Percentiles rank a stretch among this genome's conserved stretches.
These are phyloP conservation scores for Colletotrichum phormii DNA, from an alignment of 2,329 filamentous ascomycete genomes.

Conservation along the genomic window DNA sequence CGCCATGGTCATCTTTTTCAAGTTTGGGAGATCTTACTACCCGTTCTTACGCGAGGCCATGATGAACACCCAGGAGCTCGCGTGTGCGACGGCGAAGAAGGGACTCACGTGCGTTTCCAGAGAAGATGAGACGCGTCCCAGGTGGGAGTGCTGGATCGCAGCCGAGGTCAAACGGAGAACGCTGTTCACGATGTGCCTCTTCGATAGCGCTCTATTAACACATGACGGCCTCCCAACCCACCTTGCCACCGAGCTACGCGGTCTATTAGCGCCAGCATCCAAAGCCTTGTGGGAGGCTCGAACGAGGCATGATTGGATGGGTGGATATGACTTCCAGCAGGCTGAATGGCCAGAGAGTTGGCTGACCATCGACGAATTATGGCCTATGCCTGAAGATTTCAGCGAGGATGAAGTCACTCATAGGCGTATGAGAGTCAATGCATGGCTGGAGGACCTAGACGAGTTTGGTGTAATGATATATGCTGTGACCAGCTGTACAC, in stretches of 20 bases:
- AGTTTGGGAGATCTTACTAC: constrained; percentile 39
- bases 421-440: constrained; percentile 54
- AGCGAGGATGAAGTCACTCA: constrained; percentile 44
- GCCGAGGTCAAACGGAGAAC: constrained; percentile 64
- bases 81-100: constrained; percentile 50
- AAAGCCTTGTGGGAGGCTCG: constrained; percentile 57
- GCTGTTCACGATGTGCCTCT: constrained; percentile 63
- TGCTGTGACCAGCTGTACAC: constrained; percentile 58
- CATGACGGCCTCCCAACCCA: constrained; percentile 58
- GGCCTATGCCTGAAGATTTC: constrained; percentile 51
- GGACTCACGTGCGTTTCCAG: constrained; percentile 60
- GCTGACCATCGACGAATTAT: constrained; percentile 63
- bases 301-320: constrained; percentile 53
- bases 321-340: constrained; percentile 54
- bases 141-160: constrained; percentile 66
- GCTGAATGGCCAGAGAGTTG: constrained; percentile 53
- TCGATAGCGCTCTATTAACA: constrained; percentile 60
- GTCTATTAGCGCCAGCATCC: constrained; percentile 54
- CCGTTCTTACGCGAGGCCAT: constrained; percentile 55
- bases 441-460: constrained; percentile 63
- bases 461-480: constrained; percentile 67
- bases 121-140: constrained; percentile 49
- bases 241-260: constrained; percentile 59
- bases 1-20: constrained; percentile 60
- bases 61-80: constrained; percentile 63